Conservation (phyloP, 2,329 filamentous ascomycete genomes). For the Pseudogymnoascus sp. region DNA sequence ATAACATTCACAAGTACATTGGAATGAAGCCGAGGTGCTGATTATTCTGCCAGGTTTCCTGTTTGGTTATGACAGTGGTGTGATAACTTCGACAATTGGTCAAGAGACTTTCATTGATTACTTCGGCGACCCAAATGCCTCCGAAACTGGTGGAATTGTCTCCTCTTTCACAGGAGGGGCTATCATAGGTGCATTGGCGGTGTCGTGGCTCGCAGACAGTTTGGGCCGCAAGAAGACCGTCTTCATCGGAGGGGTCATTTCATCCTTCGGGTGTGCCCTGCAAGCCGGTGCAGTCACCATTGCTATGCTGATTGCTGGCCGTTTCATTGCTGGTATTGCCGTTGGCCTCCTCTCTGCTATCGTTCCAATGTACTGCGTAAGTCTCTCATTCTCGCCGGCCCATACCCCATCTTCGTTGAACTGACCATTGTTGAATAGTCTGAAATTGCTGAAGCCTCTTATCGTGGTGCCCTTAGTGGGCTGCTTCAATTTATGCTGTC, state of each 20-base stretch:
- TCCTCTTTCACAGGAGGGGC: constrained; percentile 34
- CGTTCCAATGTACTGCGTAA: constrained; percentile 38
- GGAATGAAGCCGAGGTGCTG: constrained; percentile 10
- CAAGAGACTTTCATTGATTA: constrained; percentile 22
- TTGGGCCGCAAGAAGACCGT: constrained; percentile 26
- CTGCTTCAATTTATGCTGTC: constrained; percentile 23
- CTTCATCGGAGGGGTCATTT: constrained; percentile 23
- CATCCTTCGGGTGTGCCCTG: constrained; percentile 25
- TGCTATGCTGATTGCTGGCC: constrained; percentile 37
- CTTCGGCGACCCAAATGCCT: constrained; percentile 10
- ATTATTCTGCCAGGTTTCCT: constrained; percentile 22
- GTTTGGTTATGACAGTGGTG: constrained; percentile 29
- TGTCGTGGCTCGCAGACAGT: constrained; percentile 29
- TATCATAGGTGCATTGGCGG: constrained; percentile 24
- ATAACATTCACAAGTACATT: not conserved
- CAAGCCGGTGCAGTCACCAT: constrained; percentile 25
- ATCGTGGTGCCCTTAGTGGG: constrained; percentile 20
- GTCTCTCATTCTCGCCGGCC: constrained; percentile 10
- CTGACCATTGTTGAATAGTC: constrained; percentile 41
- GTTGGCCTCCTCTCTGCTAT: constrained; percentile 38
- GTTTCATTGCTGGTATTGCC: constrained; percentile 40
- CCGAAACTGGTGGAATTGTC: constrained; percentile 30
- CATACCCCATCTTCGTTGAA: constrained; percentile 54
- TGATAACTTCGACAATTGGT: constrained; percentile 27
- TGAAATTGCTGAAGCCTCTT: constrained; percentile 18